Base-by-base conservation (phyloP, 768 basidiomycete genomes). In the Mycena crocata region DNA sequence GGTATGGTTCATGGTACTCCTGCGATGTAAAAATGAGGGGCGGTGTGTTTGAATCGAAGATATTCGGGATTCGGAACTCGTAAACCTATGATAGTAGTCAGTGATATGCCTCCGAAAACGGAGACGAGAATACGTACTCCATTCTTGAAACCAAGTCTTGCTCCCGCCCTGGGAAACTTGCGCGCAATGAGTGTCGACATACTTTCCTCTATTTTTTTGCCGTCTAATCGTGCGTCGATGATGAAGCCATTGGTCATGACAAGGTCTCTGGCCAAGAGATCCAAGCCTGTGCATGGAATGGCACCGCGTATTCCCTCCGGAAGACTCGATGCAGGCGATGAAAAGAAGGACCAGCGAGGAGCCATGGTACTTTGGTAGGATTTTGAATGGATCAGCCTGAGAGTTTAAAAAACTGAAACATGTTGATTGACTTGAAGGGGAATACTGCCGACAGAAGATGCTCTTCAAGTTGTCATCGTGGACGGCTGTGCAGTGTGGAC, bases 91-190 rank as follows among this genome's bases (percentile, higher is more conserved):
- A 5, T 10, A n/a, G 23, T 5, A 12, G 13, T 55, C 23, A 40
- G 30, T 14, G 5, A 21, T 42, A 15, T 40, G 12, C 24, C 17
- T n/a, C n/a, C 9, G 12, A 45, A 19, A 40, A 23, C 15, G 12
- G 34, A 49, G 48, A 26, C 34, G 1, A 7, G 49, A 17, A 45
- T 5, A 54, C 62, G 3, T 21, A 64, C 62, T 31, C 55, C 44
- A 35, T 67, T 67, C 34, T 60, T 40, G 10, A 39, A 21, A 19
- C 60, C 66, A 45, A 67, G 44, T 35, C 60, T 48, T 8, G 60
- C 46, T 26, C 66, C 66, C 21, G 66, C 66, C 50, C 66, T 48
- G 21, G 44, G 66, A 28, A 67, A 57, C 31, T 45, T 56, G 19
- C 21, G 45, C 55, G 62, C 60, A 14, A 67, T 24, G 2, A 67